These are phyloP conservation scores for Kernera saxatilis DNA, from an alignment of 345 rosid genomes.

Conservation along the genomic window DNA sequence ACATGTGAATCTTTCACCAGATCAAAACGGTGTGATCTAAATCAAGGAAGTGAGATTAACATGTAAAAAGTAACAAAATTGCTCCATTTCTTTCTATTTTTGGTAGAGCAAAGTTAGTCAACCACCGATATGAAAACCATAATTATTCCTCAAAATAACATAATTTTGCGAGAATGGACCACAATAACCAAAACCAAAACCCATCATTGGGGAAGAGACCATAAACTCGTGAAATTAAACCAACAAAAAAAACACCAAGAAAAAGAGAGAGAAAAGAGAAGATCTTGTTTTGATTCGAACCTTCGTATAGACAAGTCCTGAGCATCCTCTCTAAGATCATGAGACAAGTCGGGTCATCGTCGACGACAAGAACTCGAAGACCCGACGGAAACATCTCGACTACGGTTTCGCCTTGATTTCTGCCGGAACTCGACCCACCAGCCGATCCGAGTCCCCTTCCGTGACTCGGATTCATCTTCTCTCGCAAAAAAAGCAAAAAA, in stretches of 20 bases:
- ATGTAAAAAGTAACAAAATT: slow-evolving; percentile 17
- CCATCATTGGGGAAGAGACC: slow-evolving; percentile 9
- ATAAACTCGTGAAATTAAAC: slow-evolving; percentile 1
- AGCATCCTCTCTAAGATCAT: slow-evolving; percentile 95
- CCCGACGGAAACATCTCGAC: slow-evolving; percentile 83
- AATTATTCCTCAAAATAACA: slow-evolving; percentile 30
- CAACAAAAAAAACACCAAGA: not conserved
- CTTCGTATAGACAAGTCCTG: slow-evolving; percentile 69
- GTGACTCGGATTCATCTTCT: slow-evolving; percentile 61
- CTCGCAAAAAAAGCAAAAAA: slow-evolving; percentile 17
- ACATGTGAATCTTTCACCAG: not conserved
- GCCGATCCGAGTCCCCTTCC: slow-evolving; percentile 64
- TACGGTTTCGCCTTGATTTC: slow-evolving; percentile 33
- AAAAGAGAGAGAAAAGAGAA: not conserved
- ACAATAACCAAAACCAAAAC: slow-evolving; percentile 19
- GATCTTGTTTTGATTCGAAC: slow-evolving; percentile 33
- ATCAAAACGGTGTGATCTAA: slow-evolving; percentile 13
- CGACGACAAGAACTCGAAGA: slow-evolving; percentile 84
- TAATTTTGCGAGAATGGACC: slow-evolving; percentile 24
- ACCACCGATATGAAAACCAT: slow-evolving; percentile 30
- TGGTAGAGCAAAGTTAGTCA: slow-evolving; percentile 34
- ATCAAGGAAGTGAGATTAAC: slow-evolving; percentile 7
- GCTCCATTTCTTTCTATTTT: not conserved
- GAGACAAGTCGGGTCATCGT: slow-evolving; percentile 95
- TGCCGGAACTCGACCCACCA: slow-evolving; percentile 44